These are phyloP conservation scores for Fragaria nilgerrensis DNA, from an alignment of 306 rosid genomes.

Conservation along the genomic window DNA sequence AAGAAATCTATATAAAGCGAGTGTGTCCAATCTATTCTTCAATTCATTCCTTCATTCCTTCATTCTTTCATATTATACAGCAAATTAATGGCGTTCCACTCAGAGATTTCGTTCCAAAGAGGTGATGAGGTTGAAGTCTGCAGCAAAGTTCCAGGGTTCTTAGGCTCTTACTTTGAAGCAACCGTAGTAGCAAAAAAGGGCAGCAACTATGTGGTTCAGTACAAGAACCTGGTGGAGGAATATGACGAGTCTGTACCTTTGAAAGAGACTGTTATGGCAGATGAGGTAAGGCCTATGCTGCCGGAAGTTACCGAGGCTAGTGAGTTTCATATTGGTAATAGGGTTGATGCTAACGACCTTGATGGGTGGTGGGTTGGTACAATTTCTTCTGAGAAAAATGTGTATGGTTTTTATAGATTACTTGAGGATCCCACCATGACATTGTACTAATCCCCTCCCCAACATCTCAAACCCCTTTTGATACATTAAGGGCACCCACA, in stretches of 20 bases:
- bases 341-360: not conserved
- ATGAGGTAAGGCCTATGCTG: not conserved
- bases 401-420: not conserved
- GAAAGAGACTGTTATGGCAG: not conserved
- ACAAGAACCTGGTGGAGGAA: slow-evolving; percentile 2
- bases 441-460: no score
- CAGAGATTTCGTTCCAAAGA: not conserved
- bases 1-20: not conserved
- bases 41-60: not conserved
- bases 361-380: slow-evolving; percentile 5
- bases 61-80: not conserved
- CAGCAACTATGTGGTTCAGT: not conserved
- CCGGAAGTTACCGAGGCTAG: not conserved
- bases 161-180: not conserved
- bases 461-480: no score
- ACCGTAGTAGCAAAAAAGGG: not conserved
- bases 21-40: not conserved
- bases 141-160: not conserved
- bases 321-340: not conserved
- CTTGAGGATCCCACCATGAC: no score
- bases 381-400: not conserved
- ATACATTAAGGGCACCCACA: no score
- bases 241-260: not conserved
- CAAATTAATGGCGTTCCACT: not conserved
- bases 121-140: not conserved